Conservation (phyloP, 2,329 filamentous ascomycete genomes). For the Trichoderma lentiforme region DNA sequence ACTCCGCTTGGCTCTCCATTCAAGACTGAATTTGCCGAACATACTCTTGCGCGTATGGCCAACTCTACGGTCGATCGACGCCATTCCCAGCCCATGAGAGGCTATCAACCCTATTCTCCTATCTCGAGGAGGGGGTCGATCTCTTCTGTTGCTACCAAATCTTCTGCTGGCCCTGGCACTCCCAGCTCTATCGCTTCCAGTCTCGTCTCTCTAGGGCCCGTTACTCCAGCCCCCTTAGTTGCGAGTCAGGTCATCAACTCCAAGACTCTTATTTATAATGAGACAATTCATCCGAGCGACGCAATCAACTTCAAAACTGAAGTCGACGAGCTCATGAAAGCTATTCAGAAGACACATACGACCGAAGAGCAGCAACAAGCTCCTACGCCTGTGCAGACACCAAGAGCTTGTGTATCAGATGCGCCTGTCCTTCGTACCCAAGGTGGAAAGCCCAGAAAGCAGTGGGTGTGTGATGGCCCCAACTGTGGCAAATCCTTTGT, state of each 20-base stretch:
- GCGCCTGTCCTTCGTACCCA: conserved; percentile 24
- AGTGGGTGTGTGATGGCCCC: conserved; percentile 70
- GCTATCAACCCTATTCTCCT: conserved; percentile 34
- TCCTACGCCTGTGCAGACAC: conserved; percentile 24
- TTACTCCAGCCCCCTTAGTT: conserved; percentile 16
- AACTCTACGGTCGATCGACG: conserved; percentile 26
- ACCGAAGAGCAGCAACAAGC: conserved; percentile 31
- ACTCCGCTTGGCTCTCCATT: conserved; percentile 34
- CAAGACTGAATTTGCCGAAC: conserved; percentile 34
- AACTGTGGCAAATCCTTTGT: conserved; percentile 79
- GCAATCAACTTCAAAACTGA: conserved; percentile 72
- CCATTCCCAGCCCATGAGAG: conserved; percentile 30
- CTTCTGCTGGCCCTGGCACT: conserved; percentile 24
- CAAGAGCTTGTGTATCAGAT: not conserved
- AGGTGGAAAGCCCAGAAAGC: conserved; percentile 45
- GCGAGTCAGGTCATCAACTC: conserved; percentile 24
- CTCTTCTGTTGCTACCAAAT: conserved; percentile 13
- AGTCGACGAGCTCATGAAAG: conserved; percentile 84
- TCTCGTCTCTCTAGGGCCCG: conserved; percentile 18
- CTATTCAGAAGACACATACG: conserved; percentile 68
- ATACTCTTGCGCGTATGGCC: conserved; percentile 24
- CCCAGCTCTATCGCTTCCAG: not conserved
- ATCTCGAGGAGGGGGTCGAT: conserved; percentile 33
- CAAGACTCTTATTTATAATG: conserved; percentile 45
- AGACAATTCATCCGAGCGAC: conserved; percentile 43